These are phyloP conservation scores for Lecanicillium sp. DNA, from an alignment of 2,329 filamentous ascomycete species.

Conservation along the genomic window DNA sequence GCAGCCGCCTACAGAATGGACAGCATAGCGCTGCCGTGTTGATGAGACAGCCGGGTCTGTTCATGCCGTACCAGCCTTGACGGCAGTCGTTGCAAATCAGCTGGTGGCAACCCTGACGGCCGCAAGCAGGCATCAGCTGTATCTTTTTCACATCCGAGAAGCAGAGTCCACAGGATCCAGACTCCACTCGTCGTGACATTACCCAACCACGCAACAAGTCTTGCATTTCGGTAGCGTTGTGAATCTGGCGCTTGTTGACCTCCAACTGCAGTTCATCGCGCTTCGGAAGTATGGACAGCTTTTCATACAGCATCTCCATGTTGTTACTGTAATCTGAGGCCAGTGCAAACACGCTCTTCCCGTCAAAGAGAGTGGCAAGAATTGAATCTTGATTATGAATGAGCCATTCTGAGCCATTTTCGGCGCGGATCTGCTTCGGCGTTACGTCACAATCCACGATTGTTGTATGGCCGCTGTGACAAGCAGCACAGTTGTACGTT, in stretches of 20 bases:
- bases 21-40: slow-evolving; percentile 43
- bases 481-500: slow-evolving; percentile 37
- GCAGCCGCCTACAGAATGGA: slow-evolving; percentile 43
- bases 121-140: slow-evolving; percentile 37
- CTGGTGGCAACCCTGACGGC: slow-evolving; percentile 38
- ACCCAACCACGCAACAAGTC: slow-evolving; percentile 32
- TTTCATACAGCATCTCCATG: slow-evolving; percentile 27
- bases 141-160: slow-evolving; percentile 32
- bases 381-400: slow-evolving; percentile 33
- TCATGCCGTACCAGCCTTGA: slow-evolving; percentile 41
- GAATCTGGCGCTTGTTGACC: slow-evolving; percentile 35
- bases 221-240: slow-evolving; percentile 32
- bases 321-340: too few relatives aligned
- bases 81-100: slow-evolving; percentile 36
- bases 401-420: slow-evolving; percentile 40
- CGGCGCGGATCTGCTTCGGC: slow-evolving; percentile 28
- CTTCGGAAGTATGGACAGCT: slow-evolving; percentile 31
- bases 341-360: slow-evolving; percentile 33
- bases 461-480: slow-evolving; percentile 28
- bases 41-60: slow-evolving; percentile 36
- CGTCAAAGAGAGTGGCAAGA: slow-evolving; percentile 32
- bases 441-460: slow-evolving; percentile 33
- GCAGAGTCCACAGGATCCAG: slow-evolving; percentile 40
- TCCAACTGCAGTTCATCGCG: slow-evolving; percentile 22
- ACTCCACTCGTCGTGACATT: slow-evolving; percentile 29